Conservation (phyloP, 257 asterid genomes). For the Penstemon davidsonii region DNA sequence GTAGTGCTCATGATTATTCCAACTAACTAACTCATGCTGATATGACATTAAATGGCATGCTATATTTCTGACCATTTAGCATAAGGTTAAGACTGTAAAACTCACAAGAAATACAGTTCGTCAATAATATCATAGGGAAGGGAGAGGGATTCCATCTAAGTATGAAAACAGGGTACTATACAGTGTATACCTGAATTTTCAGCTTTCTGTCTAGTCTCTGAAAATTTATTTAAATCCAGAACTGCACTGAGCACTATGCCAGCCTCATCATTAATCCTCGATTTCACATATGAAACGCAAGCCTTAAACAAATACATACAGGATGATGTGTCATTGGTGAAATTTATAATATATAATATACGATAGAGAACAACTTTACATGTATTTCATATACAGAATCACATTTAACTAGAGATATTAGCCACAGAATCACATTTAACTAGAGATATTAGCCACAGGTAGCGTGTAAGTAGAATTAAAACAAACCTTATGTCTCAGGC, state of each 20-base stretch:
- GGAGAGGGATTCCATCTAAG: not conserved
- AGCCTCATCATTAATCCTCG: constrained; percentile 56
- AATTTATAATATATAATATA: not conserved
- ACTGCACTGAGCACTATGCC: constrained; percentile 70
- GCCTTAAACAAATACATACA: constrained; percentile 41
- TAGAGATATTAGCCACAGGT: constrained; percentile 13
- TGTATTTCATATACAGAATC: constrained; percentile 3
- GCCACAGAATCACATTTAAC: constrained; percentile 5
- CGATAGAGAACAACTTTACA: constrained; percentile 15
- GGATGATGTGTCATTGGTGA: not conserved
- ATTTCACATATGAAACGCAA: constrained; percentile 63
- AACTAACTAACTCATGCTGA: constrained; percentile 9
- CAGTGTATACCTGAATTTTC: constrained; percentile 56
- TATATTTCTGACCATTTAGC: not conserved
- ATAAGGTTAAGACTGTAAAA: not conserved
- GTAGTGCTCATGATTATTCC: not conserved
- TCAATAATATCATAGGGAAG: not conserved
- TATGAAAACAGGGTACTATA: constrained; percentile 13
- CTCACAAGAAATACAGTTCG: constrained; percentile 2
- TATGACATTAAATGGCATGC: constrained; percentile 6
- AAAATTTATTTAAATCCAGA: constrained; percentile 51
- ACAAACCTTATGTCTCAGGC: constrained; percentile 69
- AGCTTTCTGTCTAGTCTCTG: constrained; percentile 46
- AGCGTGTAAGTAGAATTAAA: constrained; percentile 17
- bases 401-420: constrained; percentile 8